Conservation (phyloP, 768 basidiomycete species). For the Floccularia luteovirens region DNA sequence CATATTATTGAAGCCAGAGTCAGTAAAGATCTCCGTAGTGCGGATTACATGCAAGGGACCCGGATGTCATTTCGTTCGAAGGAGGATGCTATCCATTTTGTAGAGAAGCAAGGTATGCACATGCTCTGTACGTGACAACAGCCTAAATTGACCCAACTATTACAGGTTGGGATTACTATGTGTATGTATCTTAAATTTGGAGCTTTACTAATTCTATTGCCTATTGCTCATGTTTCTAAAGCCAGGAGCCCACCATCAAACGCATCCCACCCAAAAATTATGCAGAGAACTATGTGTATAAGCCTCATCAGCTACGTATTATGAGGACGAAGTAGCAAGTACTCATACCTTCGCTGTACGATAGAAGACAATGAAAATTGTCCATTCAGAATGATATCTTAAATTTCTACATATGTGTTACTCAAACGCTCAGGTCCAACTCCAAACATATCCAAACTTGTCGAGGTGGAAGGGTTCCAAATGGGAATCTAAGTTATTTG, state of each 20-base stretch:
- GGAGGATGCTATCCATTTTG: conserved; percentile 90
- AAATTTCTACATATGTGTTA: too few species aligned
- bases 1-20: conserved; percentile 2
- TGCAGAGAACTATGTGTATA: conserved; percentile 87
- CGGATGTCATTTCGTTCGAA: conserved; percentile 76
- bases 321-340: conserved; percentile 80
- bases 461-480: too few species aligned
- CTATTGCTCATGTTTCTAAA: conserved; percentile 12
- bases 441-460: too few species aligned
- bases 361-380: too few species aligned
- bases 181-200: conserved; percentile 44
- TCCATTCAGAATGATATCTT: too few species aligned
- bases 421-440: too few species aligned
- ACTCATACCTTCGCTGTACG: too few species aligned
- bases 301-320: conserved; percentile 71
- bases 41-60: conserved; percentile 95
- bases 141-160: conserved; percentile 7
- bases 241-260: conserved; percentile 54
- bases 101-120: conserved; percentile 85
- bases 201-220: conserved; percentile 1
- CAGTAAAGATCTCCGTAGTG: conserved; percentile 34
- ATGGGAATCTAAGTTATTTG: too few species aligned
- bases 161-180: conserved; percentile 89
- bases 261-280: conserved; percentile 84
- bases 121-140: conserved; percentile 1